Conservation (phyloP, 371 early-diverging fungal species). For the Modicella reniformis region DNA sequence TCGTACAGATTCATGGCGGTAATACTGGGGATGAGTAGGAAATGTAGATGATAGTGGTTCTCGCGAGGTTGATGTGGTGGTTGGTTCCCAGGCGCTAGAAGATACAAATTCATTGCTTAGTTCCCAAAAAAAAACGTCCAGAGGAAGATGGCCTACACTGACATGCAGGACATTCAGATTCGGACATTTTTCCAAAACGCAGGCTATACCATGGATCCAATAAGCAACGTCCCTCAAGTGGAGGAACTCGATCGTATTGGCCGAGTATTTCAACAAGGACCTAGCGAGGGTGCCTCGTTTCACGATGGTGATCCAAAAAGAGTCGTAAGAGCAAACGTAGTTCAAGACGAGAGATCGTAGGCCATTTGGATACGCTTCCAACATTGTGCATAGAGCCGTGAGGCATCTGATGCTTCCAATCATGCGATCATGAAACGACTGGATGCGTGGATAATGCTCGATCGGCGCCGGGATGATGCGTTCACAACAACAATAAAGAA, state of each 20-base stretch:
- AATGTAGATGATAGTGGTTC: too few species aligned
- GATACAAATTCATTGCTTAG: neutral
- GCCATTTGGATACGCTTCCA: neutral
- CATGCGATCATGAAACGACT: slow-evolving; percentile 14
- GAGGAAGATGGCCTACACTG: neutral
- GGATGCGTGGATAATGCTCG: neutral
- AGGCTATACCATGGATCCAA: neutral
- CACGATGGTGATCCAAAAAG: too few species aligned
- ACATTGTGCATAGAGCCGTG: neutral
- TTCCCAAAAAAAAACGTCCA: neutral
- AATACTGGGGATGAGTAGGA: too few species aligned
- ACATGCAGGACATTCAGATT: neutral
- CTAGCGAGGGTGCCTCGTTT: neutral
- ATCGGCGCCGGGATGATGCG: too few species aligned
- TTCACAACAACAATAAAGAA: too few species aligned
- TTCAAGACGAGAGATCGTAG: neutral
- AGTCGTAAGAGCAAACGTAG: too few species aligned
- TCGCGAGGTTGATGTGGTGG: neutral
- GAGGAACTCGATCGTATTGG: neutral
- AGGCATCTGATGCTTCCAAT: too few species aligned
- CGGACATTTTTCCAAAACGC: neutral
- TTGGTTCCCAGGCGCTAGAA: neutral
- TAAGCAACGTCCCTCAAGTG: neutral
- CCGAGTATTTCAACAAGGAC: neutral
- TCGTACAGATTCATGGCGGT: neutral